Conservation (phyloP, 1,139 yeast genomes). For the Schizosaccharomyces versatilis region DNA sequence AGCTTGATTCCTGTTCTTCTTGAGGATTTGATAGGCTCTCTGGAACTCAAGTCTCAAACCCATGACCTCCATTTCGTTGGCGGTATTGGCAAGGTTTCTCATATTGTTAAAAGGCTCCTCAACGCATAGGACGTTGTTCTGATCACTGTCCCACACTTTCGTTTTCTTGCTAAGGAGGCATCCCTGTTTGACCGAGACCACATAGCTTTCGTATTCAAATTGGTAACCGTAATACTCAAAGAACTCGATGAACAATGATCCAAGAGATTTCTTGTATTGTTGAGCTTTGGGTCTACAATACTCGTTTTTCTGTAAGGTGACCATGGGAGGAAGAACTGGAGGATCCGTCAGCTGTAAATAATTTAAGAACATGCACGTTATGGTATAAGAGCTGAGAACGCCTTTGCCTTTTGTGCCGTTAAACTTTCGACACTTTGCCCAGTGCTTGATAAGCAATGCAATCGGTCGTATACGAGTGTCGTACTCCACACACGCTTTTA, state of each 20-base stretch:
- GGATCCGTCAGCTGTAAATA: conserved; percentile 14
- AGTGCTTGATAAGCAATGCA: conserved; percentile 15
- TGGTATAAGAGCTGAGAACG: conserved; percentile 16
- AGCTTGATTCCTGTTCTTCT: conserved; percentile 3
- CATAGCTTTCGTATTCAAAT: conserved; percentile 13
- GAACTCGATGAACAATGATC: conserved; percentile 13
- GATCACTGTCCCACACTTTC: conserved; percentile 14
- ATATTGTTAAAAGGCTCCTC: conserved; percentile 15
- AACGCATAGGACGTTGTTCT: conserved; percentile 15
- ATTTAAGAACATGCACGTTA: conserved; percentile 15
- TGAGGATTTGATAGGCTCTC: conserved; percentile 13
- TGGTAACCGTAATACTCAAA: conserved; percentile 14
- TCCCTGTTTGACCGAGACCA: conserved; percentile 15
- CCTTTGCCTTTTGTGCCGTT: conserved; percentile 16
- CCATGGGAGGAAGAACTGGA: conserved; percentile 14
- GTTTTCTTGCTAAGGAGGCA: conserved; percentile 12
- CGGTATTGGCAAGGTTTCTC: conserved; percentile 16
- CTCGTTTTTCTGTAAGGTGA: neutral
- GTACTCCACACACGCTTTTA: conserved; percentile 14
- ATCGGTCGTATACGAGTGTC: conserved; percentile 15
- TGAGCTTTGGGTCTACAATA: conserved; percentile 9
- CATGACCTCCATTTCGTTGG: conserved; percentile 14
- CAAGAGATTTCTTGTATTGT: conserved; percentile 13
- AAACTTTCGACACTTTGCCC: conserved; percentile 15
- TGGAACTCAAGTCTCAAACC: conserved; percentile 15